Evolutionary conservation across 169 alveolate species (phyloP).

Genomic region (Theileria sp.): DNA sequence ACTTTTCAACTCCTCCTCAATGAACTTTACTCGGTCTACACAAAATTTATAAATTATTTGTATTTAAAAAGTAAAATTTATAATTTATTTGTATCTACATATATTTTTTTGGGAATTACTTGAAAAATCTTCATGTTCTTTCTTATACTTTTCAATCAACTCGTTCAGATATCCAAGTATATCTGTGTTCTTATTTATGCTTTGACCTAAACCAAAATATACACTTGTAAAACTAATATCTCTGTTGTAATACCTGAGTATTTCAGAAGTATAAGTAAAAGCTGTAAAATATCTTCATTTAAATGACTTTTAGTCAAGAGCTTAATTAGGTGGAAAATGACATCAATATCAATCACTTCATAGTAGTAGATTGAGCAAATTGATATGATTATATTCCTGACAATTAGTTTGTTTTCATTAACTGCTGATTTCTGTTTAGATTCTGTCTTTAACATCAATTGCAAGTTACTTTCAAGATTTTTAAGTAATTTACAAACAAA

Average conservation of each 20-base stretch:
- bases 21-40: not conserved
- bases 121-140: constrained; percentile 33
- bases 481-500: not conserved
- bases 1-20: constrained; percentile 11
- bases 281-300: constrained; percentile 48
- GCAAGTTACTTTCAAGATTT: not conserved
- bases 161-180: constrained; percentile 25
- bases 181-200: not conserved
- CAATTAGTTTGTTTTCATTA: not conserved
- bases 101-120: constrained; percentile 12
- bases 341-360: constrained; percentile 50
- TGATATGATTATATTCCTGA: constrained; percentile 49
- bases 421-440: not conserved
- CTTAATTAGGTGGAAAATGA: constrained; percentile 33
- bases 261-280: constrained; percentile 32
- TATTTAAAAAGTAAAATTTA: not conserved
- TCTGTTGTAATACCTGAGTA: constrained; percentile 46
- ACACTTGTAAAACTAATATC: not conserved
- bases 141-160: constrained; percentile 37
- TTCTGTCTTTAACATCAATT: not conserved
- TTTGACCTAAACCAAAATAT: not conserved
- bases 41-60: constrained; percentile 19
- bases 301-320: constrained; percentile 17
- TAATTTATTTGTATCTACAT: not conserved
- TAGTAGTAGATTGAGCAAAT: constrained; percentile 46